These are phyloP conservation scores for Ogataea neopini DNA, from an alignment of 805 yeast species.

Conservation along the genomic window DNA sequence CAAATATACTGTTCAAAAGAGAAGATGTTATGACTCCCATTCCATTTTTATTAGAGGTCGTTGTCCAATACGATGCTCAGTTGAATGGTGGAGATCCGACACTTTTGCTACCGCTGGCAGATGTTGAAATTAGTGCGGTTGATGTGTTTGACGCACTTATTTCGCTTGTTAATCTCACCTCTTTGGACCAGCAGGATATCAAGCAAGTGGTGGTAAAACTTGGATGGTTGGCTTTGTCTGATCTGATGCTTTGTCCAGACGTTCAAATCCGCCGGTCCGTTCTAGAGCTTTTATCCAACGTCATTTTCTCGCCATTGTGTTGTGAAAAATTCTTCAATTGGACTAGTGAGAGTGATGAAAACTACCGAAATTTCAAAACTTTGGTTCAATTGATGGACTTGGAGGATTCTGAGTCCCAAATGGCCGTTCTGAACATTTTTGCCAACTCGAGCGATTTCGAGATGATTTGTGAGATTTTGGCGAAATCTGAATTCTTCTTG, in stretches of 20 bases:
- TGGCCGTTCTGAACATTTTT: constrained; percentile 34
- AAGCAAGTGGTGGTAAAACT: constrained; percentile 38
- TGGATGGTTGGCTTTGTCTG: constrained; percentile 39
- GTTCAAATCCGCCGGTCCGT: constrained; percentile 45
- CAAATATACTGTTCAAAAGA: constrained; percentile 41
- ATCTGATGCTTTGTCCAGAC: constrained; percentile 37
- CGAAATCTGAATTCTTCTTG: constrained; percentile 23
- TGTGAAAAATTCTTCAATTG: constrained; percentile 63
- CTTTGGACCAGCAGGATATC: constrained; percentile 36
- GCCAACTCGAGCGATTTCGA: constrained; percentile 32
- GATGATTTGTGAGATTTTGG: constrained; percentile 25
- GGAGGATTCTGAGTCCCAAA: constrained; percentile 42
- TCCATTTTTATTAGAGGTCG: constrained; percentile 49
- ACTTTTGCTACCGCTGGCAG: constrained; percentile 8
- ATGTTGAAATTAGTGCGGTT: constrained; percentile 22
- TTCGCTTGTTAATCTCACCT: constrained; percentile 52
- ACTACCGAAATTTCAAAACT: constrained; percentile 42
- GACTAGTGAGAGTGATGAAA: constrained; percentile 33
- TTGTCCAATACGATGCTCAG: constrained; percentile 41
- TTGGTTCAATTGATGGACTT: constrained; percentile 42
- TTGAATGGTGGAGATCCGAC: constrained; percentile 17
- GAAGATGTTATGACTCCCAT: constrained; percentile 43
- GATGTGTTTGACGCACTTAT: constrained; percentile 48
- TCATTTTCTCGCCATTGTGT: constrained; percentile 39
- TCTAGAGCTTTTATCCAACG: constrained; percentile 51